Percentiles rank a stretch among this genome's conserved stretches.
These are phyloP conservation scores for Calocera cornea DNA, from an alignment of 768 basidiomycete species.

Conservation along the genomic window DNA sequence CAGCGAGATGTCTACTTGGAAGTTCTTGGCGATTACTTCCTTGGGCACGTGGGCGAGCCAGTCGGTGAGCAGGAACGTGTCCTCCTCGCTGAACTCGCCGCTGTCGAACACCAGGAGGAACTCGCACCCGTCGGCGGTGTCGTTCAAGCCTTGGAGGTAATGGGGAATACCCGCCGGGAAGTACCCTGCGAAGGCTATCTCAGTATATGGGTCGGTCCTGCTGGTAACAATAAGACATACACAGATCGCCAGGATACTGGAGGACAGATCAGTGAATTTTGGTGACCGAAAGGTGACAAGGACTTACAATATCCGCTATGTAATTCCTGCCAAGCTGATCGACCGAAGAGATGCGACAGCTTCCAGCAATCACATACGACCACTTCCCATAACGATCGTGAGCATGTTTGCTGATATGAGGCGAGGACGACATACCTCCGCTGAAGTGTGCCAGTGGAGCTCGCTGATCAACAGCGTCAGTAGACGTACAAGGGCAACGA, in stretches of 20 bases:
- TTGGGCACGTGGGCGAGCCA: conserved; percentile 55
- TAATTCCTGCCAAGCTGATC: conserved; percentile 41
- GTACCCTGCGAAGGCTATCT: conserved; percentile 20
- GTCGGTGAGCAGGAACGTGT: conserved; percentile 49
- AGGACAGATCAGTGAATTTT: conserved; percentile 17
- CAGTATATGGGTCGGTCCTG: not conserved
- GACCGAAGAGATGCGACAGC: conserved; percentile 33
- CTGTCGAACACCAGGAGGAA: conserved; percentile 44
- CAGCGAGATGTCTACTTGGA: conserved; percentile 33
- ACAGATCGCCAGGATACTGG: conserved; percentile 36
- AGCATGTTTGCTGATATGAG: conserved; percentile 32
- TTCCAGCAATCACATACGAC: conserved; percentile 10
- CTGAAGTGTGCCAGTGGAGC: conserved; percentile 41
- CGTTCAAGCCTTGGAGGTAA: conserved; percentile 34
- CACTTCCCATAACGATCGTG: conserved; percentile 21
- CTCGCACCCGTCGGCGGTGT: conserved; percentile 33
- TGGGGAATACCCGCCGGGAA: conserved; percentile 47
- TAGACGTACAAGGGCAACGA: not conserved
- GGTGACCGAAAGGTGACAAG: not conserved
- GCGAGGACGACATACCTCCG: conserved; percentile 27
- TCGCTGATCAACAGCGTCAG: conserved; percentile 23
- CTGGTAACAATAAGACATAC: conserved; percentile 25
- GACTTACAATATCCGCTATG: conserved; percentile 39
- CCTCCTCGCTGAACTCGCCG: conserved; percentile 44
- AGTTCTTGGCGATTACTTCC: conserved; percentile 53